A percentile compares a stretch with the other conserved stretches of the same genome.
Conservation (phyloP, 192 early-diverging fungal genomes). For the Diversispora epigaea region DNA sequence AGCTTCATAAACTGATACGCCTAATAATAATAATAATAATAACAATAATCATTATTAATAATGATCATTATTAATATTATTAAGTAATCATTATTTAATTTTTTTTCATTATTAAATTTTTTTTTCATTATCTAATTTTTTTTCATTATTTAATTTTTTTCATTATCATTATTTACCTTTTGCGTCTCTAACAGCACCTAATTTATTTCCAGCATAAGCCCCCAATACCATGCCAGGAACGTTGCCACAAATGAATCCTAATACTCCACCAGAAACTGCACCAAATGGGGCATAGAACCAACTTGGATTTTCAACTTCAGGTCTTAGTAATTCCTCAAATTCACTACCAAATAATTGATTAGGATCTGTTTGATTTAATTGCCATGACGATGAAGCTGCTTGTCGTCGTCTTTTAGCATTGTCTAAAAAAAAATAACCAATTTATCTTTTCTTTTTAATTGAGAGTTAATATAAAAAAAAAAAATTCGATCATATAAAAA, state of each 20-base stretch:
- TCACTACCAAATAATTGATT: conserved; percentile 70
- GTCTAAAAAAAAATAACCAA: conserved; percentile 4
- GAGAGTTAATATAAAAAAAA: background rate
- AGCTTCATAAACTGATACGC: conserved; percentile 58
- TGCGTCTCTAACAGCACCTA: conserved; percentile 41
- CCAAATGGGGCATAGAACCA: conserved; percentile 70
- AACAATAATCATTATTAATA: background rate
- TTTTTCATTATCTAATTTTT: background rate
- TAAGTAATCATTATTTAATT: too few relatives aligned
- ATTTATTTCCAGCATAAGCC: conserved; percentile 44
- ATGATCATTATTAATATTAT: too few relatives aligned
- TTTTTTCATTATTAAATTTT: background rate
- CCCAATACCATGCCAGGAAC: conserved; percentile 60
- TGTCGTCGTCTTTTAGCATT: background rate
- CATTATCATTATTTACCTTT: conserved; percentile 26
- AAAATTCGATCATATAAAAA: conserved; percentile 6
- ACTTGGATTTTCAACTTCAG: conserved; percentile 61
- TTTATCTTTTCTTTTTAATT: background rate
- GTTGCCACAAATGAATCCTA: conserved; percentile 73
- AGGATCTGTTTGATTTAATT: conserved; percentile 50
- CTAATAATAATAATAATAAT: conserved; percentile 27
- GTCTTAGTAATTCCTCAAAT: conserved; percentile 79
- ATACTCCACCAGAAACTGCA: conserved; percentile 61
- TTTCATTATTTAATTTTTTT: background rate
- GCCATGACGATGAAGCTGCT: conserved; percentile 25